Percentiles rank a stretch among this genome's conserved stretches.
Evolutionary conservation across 2,329 filamentous ascomycete species (phyloP).

Genomic region (Microcyclospora tardicrescens): DNA sequence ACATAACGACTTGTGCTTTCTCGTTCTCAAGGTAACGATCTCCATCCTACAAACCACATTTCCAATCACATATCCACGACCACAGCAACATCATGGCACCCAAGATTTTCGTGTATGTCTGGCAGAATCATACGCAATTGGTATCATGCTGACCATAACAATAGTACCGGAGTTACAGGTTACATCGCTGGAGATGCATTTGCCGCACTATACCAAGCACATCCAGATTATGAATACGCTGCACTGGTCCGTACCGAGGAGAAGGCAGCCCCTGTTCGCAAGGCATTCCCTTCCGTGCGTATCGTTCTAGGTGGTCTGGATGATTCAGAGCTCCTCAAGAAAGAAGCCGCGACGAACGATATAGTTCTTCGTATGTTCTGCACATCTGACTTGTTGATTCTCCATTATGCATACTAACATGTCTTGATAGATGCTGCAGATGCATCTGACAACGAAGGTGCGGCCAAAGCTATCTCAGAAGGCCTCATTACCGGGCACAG

Average conservation of each 20-base stretch:
- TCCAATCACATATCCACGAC: background rate
- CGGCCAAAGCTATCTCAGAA: constrained; percentile 37
- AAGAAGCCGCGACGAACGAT: constrained; percentile 38
- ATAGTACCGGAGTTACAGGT: constrained; percentile 22
- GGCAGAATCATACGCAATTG: background rate
- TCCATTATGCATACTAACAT: background rate
- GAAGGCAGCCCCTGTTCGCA: constrained; percentile 31
- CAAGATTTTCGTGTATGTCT: constrained; percentile 19
- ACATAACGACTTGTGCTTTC: background rate
- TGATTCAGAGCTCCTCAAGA: constrained; percentile 30
- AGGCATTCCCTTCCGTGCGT: constrained; percentile 24
- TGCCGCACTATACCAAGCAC: constrained; percentile 30
- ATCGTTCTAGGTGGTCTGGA: constrained; percentile 41
- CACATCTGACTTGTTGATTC: background rate
- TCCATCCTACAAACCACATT: background rate
- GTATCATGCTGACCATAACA: constrained; percentile 1
- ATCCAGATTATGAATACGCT: constrained; percentile 38
- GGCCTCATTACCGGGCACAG: constrained; percentile 38
- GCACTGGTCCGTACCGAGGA: constrained; percentile 38
- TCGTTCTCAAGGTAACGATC: background rate
- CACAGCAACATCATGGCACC: constrained; percentile 10
- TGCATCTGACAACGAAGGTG: constrained; percentile 35
- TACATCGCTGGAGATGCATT: constrained; percentile 37
- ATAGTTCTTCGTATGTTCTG: constrained; percentile 33
- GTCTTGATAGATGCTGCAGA: constrained; percentile 28